Conservation (phyloP, 345 rosid species). For the Lagerstroemia speciosa region DNA sequence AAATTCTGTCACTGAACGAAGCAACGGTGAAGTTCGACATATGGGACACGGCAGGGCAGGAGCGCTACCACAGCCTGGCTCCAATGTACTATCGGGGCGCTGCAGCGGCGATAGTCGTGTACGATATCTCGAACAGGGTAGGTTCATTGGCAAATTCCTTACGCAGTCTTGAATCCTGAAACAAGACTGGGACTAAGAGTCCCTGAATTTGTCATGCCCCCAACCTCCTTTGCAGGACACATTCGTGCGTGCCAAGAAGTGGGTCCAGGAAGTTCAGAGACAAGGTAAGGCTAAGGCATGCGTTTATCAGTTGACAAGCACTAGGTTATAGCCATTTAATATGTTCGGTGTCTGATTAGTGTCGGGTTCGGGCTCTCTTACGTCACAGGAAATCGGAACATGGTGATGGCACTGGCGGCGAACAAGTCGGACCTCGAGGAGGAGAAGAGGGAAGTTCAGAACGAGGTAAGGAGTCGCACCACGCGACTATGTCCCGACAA, state of each 20-base stretch:
- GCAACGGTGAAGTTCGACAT: constrained; percentile 63
- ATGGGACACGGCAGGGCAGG: constrained; percentile 85
- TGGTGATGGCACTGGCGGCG: constrained; percentile 53
- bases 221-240: constrained; percentile 35
- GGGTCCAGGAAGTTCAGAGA: constrained; percentile 61
- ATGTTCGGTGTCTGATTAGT: not conserved
- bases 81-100: constrained; percentile 78
- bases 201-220: not conserved
- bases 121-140: constrained; percentile 61
- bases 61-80: constrained; percentile 64
- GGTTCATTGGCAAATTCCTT: not conserved
- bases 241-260: constrained; percentile 46
- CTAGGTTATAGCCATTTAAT: not conserved
- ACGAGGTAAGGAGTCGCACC: constrained; percentile 49
- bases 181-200: not conserved
- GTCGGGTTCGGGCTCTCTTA: not conserved
- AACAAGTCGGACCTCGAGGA: constrained; percentile 56
- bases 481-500: not conserved
- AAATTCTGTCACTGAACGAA: constrained; percentile 50
- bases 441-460: constrained; percentile 39
- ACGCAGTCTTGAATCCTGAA: not conserved
- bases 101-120: constrained; percentile 55
- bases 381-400: constrained; percentile 41
- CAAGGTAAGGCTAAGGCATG: constrained; percentile 56
- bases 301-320: not conserved